Conservation (phyloP, 495 filamentous ascomycete genomes). For the Tuber borchii region DNA sequence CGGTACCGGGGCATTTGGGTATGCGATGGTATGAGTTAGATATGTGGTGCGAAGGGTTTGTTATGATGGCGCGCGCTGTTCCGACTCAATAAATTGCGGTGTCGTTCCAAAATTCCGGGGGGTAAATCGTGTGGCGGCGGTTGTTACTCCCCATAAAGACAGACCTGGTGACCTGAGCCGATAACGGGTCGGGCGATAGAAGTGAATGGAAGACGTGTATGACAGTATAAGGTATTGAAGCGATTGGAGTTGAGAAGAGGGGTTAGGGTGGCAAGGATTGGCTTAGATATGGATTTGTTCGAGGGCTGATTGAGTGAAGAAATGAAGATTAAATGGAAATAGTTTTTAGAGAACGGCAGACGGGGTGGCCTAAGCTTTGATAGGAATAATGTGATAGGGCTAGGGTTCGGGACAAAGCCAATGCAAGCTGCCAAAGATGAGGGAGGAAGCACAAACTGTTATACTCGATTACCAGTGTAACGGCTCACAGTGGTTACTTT, state of each 20-base stretch:
- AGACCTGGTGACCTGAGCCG: background rate
- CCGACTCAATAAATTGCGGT: background rate
- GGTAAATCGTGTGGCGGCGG: background rate
- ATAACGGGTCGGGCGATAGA: background rate
- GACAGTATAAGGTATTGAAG: background rate
- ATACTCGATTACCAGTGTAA: background rate
- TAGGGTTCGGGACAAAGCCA: background rate
- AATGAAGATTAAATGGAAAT: background rate
- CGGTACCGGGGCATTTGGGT: constrained; percentile 20
- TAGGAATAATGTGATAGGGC: background rate
- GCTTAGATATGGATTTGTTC: background rate
- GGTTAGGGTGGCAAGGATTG: background rate
- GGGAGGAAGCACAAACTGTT: background rate
- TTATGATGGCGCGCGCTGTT: background rate
- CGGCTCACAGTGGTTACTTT: background rate
- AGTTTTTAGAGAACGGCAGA: background rate
- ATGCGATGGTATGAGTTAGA: background rate
- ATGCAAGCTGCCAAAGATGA: too few relatives aligned
- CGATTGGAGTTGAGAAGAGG: constrained; percentile 2
- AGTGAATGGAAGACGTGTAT: background rate
- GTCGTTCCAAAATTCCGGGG: background rate
- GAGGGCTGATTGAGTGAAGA: background rate
- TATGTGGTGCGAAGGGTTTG: background rate
- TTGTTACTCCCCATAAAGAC: constrained; percentile 5
- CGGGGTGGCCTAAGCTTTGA: background rate